phyloP scores from a whole-genome alignment of 2,329 filamentous ascomycete species.

The Penicillium griseofulvum region DNA sequence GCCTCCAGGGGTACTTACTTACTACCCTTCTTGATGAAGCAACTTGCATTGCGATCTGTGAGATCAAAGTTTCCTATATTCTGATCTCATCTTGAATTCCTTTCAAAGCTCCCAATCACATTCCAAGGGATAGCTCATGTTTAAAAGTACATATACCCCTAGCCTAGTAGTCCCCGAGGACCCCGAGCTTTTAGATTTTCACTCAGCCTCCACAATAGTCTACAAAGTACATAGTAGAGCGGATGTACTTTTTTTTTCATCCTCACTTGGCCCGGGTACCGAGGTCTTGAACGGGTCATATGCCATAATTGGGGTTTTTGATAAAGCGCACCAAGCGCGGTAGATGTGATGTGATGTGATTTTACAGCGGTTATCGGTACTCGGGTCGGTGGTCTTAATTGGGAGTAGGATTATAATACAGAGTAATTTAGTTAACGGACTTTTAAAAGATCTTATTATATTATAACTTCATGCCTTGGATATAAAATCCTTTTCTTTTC shows the following conservation, averaged over 20 bases:
- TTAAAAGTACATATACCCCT: not conserved
- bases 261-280: not conserved
- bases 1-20: not conserved
- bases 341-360: slow-evolving; percentile 1
- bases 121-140: not conserved
- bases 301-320: not conserved
- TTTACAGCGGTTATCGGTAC: not conserved
- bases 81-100: not conserved
- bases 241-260: not conserved
- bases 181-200: not conserved
- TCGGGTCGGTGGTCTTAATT: not conserved
- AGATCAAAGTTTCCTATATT: not conserved
- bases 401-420: not conserved
- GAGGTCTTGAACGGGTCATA: not conserved
- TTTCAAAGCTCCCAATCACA: not conserved
- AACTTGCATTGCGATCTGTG: not conserved
- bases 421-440: not conserved
- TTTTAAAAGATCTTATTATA: not conserved
- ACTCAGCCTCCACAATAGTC: slow-evolving; percentile 1
- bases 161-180: not conserved
- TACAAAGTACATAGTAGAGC: not conserved
- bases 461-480: not conserved
- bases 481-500: not conserved
- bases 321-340: not conserved
- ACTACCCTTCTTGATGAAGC: not conserved